Evolutionary conservation across 495 filamentous ascomycete species (phyloP), one percentile per base, ranked within the genome.

Genomic region (Parathielavia hyrcaniae): DNA sequence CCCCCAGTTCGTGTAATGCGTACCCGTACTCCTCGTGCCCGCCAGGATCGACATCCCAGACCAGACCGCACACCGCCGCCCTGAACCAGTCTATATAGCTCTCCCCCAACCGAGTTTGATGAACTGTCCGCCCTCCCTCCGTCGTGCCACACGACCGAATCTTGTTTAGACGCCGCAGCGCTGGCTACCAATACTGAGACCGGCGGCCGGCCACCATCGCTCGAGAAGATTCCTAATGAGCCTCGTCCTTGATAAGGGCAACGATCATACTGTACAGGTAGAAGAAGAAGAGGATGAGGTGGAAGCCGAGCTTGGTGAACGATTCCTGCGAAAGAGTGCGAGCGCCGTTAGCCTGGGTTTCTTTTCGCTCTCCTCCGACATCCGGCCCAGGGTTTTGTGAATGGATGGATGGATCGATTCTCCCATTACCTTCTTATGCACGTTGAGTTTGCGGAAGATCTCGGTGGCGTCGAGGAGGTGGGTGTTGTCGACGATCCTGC

Each of bases 191-290:
- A 23, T 17, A n/a, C n/a, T n/a, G 26, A 54, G 1, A 14, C 1
- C 17, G 19, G 9, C 26, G 35, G 11, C 17, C 36, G 17, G 44
- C 44, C 19, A 39, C 16, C 32, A 40, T 13, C 19, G 19, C 22
- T 32, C 30, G 17, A 16, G 40, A 39, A 35, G 43, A 20, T 36
- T 59, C 61, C 79, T 82, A 96, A 74, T 91, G 79, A 46, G 89
- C 83, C 75, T 98, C 93, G 71, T 99, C 95, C 65, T 86, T 85
- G 80, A 99, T 99, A 53, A 97, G 79, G 58, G 92, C 92, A 53
- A 97, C 93, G 58, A 99, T 99, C 95, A 99, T 99, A 77, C 83
- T 92, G 84, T 97, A 99, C 26, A 99, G 85, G 77, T 99, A 99
- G 84, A 97, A 99, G 82, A 99, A 99, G 83, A 99, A 99, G 88